Evolutionary conservation across 139 green algal species (phyloP).

Genomic region (Coelastrella sp.): DNA sequence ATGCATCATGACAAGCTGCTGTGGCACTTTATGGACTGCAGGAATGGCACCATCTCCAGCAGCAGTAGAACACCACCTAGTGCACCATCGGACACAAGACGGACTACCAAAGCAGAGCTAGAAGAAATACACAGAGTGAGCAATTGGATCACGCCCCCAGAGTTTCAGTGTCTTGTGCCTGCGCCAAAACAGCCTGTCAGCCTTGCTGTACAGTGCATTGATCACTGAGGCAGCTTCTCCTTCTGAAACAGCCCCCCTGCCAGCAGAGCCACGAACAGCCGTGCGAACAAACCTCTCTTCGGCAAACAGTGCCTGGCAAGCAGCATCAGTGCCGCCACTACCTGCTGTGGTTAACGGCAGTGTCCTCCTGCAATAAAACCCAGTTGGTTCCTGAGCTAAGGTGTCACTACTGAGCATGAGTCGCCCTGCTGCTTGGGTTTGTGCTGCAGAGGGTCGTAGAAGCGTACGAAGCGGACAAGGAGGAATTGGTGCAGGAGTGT

Average conservation of each 20-base stretch:
- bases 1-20: background rate
- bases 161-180: too few species aligned
- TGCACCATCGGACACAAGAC: background rate
- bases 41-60: slow-evolving; percentile 1
- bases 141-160: background rate
- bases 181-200: background rate
- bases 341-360: too few species aligned
- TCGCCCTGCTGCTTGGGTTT: background rate
- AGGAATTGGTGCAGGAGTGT: slow-evolving; percentile 21
- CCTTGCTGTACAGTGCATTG: too few species aligned
- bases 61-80: background rate
- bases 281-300: too few species aligned
- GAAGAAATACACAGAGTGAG: slow-evolving; percentile 13
- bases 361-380: too few species aligned
- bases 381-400: too few species aligned
- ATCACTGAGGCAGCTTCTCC: too few species aligned
- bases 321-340: too few species aligned
- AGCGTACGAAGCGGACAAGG: slow-evolving; percentile 17
- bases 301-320: too few species aligned
- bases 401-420: too few species aligned
- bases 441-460: slow-evolving; percentile 6
- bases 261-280: too few species aligned
- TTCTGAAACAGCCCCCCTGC: too few species aligned
- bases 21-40: background rate
- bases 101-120: slow-evolving; percentile 1